Evolutionary conservation across 1,284 basidiomycete species (phyloP).

Genomic region (Coriolopsis trogii): DNA sequence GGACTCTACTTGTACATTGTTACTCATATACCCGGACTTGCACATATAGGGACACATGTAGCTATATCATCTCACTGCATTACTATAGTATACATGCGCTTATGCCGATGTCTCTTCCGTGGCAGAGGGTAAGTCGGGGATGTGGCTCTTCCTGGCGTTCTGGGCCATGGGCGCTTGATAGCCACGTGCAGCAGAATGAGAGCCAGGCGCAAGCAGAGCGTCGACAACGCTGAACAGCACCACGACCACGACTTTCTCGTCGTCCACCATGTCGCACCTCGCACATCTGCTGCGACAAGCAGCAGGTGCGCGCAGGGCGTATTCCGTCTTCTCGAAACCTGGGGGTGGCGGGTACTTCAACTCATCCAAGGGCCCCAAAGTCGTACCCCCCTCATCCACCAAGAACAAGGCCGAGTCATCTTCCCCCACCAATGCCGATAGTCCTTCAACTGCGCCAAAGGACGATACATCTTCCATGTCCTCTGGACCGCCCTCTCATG

Average conservation of each 20-base stretch:
- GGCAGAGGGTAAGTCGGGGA: too few species aligned
- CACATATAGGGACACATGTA: neutral
- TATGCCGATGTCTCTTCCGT: too few species aligned
- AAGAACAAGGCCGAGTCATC: conserved; percentile 32
- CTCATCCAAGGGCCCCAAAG: conserved; percentile 57
- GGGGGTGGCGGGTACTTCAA: conserved; percentile 77
- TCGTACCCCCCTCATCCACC: conserved; percentile 25
- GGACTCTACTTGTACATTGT: neutral
- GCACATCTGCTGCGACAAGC: conserved; percentile 51
- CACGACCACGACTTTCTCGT: conserved; percentile 23
- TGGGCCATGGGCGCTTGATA: too few species aligned
- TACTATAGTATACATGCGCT: neutral
- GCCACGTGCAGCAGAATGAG: conserved; percentile 14
- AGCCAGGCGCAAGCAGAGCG: neutral
- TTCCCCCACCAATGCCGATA: conserved; percentile 23
- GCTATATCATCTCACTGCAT: neutral
- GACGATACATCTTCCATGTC: conserved; percentile 27
- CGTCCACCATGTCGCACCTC: conserved; percentile 44
- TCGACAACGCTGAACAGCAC: conserved; percentile 21
- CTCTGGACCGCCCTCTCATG: conserved; percentile 12
- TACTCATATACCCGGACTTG: neutral
- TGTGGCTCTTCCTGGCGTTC: too few species aligned
- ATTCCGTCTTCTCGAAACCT: conserved; percentile 78
- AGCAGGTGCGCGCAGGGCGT: conserved; percentile 55
- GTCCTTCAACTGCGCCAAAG: conserved; percentile 22